A percentile compares a stretch with the other conserved stretches of the same genome.
Conservation (phyloP, 768 basidiomycete genomes). For the Russula sp. region DNA sequence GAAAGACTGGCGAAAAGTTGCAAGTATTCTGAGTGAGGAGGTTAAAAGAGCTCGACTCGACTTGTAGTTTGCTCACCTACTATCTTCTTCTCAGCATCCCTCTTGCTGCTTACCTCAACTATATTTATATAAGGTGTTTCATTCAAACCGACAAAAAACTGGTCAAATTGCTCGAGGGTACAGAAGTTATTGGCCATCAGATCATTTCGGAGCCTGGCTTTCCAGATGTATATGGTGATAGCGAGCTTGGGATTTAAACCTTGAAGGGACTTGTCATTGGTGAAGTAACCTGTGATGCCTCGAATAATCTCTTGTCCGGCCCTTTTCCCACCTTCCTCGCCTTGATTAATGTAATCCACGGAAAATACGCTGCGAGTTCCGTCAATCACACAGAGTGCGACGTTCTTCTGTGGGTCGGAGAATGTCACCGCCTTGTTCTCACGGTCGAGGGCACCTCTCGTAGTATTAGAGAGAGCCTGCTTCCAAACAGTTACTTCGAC, state of each 20-base stretch:
- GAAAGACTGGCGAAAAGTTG: conserved; percentile 12
- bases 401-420: background rate
- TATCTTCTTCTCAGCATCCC: conserved; percentile 13
- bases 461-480: conserved; percentile 8
- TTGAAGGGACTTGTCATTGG: conserved; percentile 1
- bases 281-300: conserved; percentile 1
- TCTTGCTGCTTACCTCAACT: conserved; percentile 17
- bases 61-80: background rate
- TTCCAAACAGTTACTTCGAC: conserved; percentile 20
- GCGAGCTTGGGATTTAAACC: background rate
- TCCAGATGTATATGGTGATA: conserved; percentile 12
- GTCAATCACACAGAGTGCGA: conserved; percentile 18
- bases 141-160: conserved; percentile 14
- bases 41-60: background rate
- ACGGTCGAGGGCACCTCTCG: background rate
- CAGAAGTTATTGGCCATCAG: conserved; percentile 3
- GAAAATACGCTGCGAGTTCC: conserved; percentile 18
- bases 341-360: background rate
- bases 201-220: conserved; percentile 8
- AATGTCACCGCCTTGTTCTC: background rate
- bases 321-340: conserved; percentile 10
- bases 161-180: conserved; percentile 11
- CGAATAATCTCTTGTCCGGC: conserved; percentile 16
- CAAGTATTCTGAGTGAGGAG: conserved; percentile 9
- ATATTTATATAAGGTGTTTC: conserved; percentile 9